Base-by-base conservation (phyloP, 352 stramenopile species). In the Phytophthora capsici region DNA sequence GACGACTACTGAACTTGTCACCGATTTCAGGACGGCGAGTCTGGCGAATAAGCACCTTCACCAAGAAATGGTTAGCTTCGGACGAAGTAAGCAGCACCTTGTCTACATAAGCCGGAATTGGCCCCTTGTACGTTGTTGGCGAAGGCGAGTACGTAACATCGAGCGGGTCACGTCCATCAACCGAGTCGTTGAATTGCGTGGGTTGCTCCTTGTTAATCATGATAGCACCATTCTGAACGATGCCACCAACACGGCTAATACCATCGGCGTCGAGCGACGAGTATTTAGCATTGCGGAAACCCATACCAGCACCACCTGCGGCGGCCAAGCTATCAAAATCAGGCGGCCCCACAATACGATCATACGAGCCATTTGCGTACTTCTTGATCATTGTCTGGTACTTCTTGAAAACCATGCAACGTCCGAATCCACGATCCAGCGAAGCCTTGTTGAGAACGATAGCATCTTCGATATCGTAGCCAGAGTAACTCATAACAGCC, bases 381-480 rank as follows among this genome's bases (percentile, higher is more conserved):
- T 97, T 97, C 57, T 97, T 95, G 63, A 99, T 91, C 80, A 97
- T 98, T 28, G 94, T 98, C 78, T 98, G 93, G 70, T 98, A 96
- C 81, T 99, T 99, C 72, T 98, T 98, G 44, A 99, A 91, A 19
- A 99, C 97, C 88, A 99, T 98, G 66, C 97, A 99, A 56, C 98
- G 90, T 19, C 97, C 97, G 73, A 99, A 99, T n/a, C 98, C 98
- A 44, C 98, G 88, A 78, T 99, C 96, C 23, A 98, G 60, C 16
- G 85, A 97, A 7, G 91, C 94, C 73, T 99, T 99, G 88, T 99
- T 99, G 5, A 99, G 82, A 40, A 99, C 96, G 47, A 99, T 97
- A 26, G 98, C 98, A 91, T 99, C 98, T 90, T 99, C 98, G 71
- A 99, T 99, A 90, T 99, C 98, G 75, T 99, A 99, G 28, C 98